Evolutionary conservation across 176 grass and related monocot species (phyloP).

Genomic region (Typha latifolia): DNA sequence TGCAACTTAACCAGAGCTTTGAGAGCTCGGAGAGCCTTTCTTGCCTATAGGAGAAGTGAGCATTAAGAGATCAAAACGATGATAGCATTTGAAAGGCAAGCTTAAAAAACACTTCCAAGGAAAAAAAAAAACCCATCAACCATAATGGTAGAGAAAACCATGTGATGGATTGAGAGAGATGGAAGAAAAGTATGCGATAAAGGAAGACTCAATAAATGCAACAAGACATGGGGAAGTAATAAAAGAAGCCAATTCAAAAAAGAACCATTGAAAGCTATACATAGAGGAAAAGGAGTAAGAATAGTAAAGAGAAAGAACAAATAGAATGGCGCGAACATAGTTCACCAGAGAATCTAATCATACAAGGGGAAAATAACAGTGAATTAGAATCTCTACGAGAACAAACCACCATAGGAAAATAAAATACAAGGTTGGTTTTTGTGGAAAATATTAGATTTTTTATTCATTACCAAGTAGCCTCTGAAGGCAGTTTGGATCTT

Average conservation of each 20-base stretch:
- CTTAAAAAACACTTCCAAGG: neutral
- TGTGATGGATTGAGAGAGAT: neutral
- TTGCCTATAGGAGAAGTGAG: conserved; percentile 32
- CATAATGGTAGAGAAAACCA: neutral
- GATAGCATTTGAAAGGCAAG: neutral
- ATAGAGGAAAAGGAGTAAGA: too few relatives aligned
- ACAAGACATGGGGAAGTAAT: too few relatives aligned
- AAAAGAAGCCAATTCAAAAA: too few relatives aligned
- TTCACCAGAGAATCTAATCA: neutral
- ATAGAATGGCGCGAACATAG: conserved; percentile 1
- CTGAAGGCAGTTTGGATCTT: conserved; percentile 90
- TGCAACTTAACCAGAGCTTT: conserved; percentile 94
- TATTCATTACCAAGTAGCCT: conserved; percentile 47
- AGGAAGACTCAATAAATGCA: too few relatives aligned
- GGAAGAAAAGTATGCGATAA: conserved; percentile 1
- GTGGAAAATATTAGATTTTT: neutral
- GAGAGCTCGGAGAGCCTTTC: conserved; percentile 79
- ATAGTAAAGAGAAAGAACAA: conserved; percentile 11
- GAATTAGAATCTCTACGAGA: neutral
- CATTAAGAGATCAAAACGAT: neutral
- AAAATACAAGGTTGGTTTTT: neutral
- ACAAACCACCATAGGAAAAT: neutral
- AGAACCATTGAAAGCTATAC: too few relatives aligned
- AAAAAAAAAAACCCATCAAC: neutral
- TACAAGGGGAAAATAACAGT: conserved; percentile 3